A percentile compares a stretch with the other conserved stretches of the same genome.
These are phyloP conservation scores for Beauveria sp. DNA, from an alignment of 2,329 filamentous ascomycete genomes.

Conservation along the genomic window DNA sequence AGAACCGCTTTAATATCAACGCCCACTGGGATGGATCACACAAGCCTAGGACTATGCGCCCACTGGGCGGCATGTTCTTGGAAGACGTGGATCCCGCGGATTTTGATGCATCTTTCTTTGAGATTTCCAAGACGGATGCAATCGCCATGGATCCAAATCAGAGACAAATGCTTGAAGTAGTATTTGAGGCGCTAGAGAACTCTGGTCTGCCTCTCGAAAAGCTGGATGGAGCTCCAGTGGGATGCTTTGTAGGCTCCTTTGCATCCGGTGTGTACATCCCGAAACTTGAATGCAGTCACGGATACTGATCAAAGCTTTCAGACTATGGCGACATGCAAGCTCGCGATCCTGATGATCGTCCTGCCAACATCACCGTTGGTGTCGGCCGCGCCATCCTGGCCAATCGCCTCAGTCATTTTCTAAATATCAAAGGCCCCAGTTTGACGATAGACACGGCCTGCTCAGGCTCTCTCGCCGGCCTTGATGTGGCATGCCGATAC, in stretches of 20 bases:
- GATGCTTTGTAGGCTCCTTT: constrained; percentile 22
- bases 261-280: constrained; percentile 10
- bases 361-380: constrained; percentile 38
- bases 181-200: constrained; percentile 1
- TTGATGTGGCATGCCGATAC: constrained; percentile 32
- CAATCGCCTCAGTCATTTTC: constrained; percentile 40
- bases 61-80: constrained; percentile 5
- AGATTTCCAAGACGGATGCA: constrained; percentile 1
- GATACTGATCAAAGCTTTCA: not conserved
- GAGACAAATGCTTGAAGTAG: constrained; percentile 5
- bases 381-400: constrained; percentile 39
- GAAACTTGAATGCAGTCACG: not conserved
- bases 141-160: constrained; percentile 1
- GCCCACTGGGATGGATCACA: constrained; percentile 3
- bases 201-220: constrained; percentile 1
- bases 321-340: constrained; percentile 20
- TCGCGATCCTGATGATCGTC: constrained; percentile 35
- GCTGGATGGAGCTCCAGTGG: not conserved
- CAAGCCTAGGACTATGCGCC: constrained; percentile 1
- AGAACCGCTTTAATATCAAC: constrained; percentile 1
- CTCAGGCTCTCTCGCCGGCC: constrained; percentile 36
- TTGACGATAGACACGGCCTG: constrained; percentile 47
- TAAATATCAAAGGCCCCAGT: constrained; percentile 39
- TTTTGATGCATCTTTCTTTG: constrained; percentile 1
- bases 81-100: not conserved